phyloP scores from a whole-genome alignment of 805 yeast species.

The Phaffomyces antillensis region DNA sequence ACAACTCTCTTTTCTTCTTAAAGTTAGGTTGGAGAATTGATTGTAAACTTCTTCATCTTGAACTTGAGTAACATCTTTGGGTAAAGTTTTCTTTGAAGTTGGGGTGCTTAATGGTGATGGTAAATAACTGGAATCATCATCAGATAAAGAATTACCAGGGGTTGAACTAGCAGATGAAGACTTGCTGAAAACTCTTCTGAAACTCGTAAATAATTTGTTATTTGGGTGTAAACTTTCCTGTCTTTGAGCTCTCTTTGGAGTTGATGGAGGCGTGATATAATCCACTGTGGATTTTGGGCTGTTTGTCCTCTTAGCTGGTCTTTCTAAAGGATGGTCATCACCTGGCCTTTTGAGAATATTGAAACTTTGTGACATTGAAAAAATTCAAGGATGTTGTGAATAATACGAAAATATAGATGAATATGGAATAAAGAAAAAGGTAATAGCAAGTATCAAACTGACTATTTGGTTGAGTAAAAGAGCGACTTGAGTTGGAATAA shows the following conservation, averaged over 20 bases:
- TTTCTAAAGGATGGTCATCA: conserved; percentile 11
- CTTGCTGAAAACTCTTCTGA: conserved; percentile 15
- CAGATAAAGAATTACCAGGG: background rate
- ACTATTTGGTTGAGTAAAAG: background rate
- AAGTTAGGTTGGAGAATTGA: conserved; percentile 8
- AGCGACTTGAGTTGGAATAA: conserved; percentile 8
- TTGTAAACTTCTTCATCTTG: conserved; percentile 5
- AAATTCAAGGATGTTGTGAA: background rate
- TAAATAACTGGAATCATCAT: background rate
- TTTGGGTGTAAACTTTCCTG: conserved; percentile 8
- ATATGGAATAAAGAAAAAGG: background rate
- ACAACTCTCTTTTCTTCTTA: background rate
- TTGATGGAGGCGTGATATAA: conserved; percentile 14
- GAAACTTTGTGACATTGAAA: conserved; percentile 4
- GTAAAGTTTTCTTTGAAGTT: background rate
- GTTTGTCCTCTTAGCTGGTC: conserved; percentile 16
- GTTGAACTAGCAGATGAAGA: background rate
- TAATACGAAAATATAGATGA: too few relatives aligned
- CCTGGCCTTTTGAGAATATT: conserved; percentile 18
- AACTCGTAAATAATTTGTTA: conserved; percentile 17
- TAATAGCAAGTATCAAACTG: conserved; percentile 2
- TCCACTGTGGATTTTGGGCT: conserved; percentile 9
- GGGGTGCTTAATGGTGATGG: conserved; percentile 4
- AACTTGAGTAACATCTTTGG: background rate
- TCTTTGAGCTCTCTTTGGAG: conserved; percentile 8